A percentile compares a stretch with the other conserved stretches of the same genome.
phyloP scores from a whole-genome alignment of 139 green algal genomes.

The Micractinium conductrix region DNA sequence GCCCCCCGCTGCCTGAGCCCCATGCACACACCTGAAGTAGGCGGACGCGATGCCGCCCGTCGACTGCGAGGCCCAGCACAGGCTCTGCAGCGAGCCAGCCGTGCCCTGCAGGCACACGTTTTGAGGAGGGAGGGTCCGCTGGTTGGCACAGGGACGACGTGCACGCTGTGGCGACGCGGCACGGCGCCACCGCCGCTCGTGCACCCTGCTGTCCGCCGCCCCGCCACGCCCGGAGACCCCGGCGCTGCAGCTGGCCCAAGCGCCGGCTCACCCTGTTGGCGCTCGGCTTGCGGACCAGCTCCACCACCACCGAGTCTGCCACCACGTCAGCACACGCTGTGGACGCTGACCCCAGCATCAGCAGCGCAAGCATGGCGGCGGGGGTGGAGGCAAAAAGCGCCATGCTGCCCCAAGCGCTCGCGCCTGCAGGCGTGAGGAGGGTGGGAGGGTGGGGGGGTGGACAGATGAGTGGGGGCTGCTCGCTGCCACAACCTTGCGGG shows the following conservation, averaged over 20 bases:
- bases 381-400: constrained; percentile 58
- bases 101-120: constrained; percentile 64
- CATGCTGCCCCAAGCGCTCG: constrained; percentile 73
- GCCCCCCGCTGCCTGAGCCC: too few relatives aligned
- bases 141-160: too few relatives aligned
- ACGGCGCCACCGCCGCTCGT: too few relatives aligned
- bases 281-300: constrained; percentile 5
- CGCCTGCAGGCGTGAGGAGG: constrained; percentile 48
- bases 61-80: constrained; percentile 91
- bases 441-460: not conserved
- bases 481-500: too few relatives aligned
- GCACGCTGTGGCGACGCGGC: too few relatives aligned
- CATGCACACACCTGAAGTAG: constrained; percentile 72
- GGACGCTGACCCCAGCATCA: constrained; percentile 60
- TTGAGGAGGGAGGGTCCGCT: too few relatives aligned
- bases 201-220: too few relatives aligned
- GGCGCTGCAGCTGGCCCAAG: too few relatives aligned
- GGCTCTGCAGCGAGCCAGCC: constrained; percentile 87
- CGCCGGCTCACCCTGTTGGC: not conserved
- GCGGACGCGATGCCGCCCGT: constrained; percentile 84
- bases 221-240: too few relatives aligned
- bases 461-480: too few relatives aligned
- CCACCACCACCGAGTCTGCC: constrained; percentile 93
- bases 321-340: constrained; percentile 95
- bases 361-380: constrained; percentile 61